Evolutionary conservation across 192 early-diverging fungal genomes (phyloP).

Genomic region (Pilaira anomala): DNA sequence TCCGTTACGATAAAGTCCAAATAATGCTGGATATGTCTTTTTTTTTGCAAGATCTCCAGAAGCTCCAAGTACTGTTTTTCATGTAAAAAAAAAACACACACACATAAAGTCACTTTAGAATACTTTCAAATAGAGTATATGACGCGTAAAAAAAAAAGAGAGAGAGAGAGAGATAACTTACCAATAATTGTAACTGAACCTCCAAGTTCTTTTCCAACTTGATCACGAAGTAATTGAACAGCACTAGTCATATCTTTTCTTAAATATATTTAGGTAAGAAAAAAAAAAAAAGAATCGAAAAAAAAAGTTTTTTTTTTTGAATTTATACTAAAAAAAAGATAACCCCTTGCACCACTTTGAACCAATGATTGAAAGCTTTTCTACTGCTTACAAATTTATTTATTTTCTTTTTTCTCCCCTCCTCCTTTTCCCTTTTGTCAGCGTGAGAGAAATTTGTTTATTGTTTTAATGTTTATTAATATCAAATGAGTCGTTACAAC

Average conservation of each 20-base stretch:
- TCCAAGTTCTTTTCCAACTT: constrained; percentile 30
- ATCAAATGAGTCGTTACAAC: too few species aligned
- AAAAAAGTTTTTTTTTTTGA: background rate
- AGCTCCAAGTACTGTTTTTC: constrained; percentile 70
- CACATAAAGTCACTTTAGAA: too few species aligned
- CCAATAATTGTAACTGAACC: constrained; percentile 41
- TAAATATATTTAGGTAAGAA: constrained; percentile 13
- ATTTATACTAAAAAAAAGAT: background rate
- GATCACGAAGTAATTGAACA: constrained; percentile 25
- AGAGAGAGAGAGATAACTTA: background rate
- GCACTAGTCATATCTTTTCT: constrained; percentile 14
- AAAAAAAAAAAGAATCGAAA: constrained; percentile 6
- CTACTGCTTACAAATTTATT: too few species aligned
- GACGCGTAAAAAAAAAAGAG: background rate
- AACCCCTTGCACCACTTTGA: too few species aligned
- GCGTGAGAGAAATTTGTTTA: too few species aligned
- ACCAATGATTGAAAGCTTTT: too few species aligned
- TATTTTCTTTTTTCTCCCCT: too few species aligned
- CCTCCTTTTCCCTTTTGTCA: too few species aligned
- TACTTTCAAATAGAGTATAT: too few species aligned
- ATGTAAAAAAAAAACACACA: background rate
- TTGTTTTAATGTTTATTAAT: too few species aligned
- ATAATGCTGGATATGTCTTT: constrained; percentile 96
- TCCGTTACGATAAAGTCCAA: constrained; percentile 83
- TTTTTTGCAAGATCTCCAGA: constrained; percentile 97